Percentiles rank a stretch among this genome's conserved stretches.
Evolutionary conservation across 2,329 filamentous ascomycete genomes (phyloP).

Genomic region (Neonectria coccinea): DNA sequence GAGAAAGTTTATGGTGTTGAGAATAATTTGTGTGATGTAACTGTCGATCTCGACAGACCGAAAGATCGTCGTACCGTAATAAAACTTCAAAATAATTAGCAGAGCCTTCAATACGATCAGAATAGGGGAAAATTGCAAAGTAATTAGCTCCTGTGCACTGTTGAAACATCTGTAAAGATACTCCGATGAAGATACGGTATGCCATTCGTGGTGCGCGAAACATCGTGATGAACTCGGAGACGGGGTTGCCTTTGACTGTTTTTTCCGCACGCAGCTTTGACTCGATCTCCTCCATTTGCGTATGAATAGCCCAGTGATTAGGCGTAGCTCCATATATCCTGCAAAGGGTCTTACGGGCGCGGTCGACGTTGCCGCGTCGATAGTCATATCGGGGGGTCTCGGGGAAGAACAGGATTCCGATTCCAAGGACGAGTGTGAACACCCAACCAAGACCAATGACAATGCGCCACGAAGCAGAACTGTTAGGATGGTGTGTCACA

Average conservation of each 20-base stretch:
- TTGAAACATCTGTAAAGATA: slow-evolving; percentile 73
- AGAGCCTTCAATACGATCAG: slow-evolving; percentile 63
- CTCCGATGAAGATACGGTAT: slow-evolving; percentile 71
- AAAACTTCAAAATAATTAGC: too few species aligned
- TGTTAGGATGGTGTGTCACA: slow-evolving; percentile 54
- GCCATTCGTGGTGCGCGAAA: slow-evolving; percentile 73
- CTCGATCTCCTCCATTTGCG: slow-evolving; percentile 66
- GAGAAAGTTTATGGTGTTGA: slow-evolving; percentile 74
- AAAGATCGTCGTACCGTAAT: slow-evolving; percentile 67
- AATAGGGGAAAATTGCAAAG: too few species aligned
- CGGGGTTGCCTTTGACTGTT: slow-evolving; percentile 53
- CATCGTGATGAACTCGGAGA: slow-evolving; percentile 66
- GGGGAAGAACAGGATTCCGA: slow-evolving; percentile 62
- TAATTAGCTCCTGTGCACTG: slow-evolving; percentile 61
- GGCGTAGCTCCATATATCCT: slow-evolving; percentile 59
- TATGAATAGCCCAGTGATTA: slow-evolving; percentile 59
- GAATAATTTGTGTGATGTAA: slow-evolving; percentile 75
- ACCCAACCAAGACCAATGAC: slow-evolving; percentile 66
- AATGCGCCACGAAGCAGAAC: slow-evolving; percentile 70
- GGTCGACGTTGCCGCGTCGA: slow-evolving; percentile 59
- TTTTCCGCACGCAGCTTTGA: slow-evolving; percentile 64
- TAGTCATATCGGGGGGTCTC: slow-evolving; percentile 66
- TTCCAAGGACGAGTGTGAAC: slow-evolving; percentile 61
- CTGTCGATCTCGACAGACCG: slow-evolving; percentile 63
- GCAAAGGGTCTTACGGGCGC: slow-evolving; percentile 61